A percentile compares a stretch with the other conserved stretches of the same genome.
These are phyloP conservation scores for Fusarium sp. DNA, from an alignment of 2,329 filamentous ascomycete genomes.

Conservation along the genomic window DNA sequence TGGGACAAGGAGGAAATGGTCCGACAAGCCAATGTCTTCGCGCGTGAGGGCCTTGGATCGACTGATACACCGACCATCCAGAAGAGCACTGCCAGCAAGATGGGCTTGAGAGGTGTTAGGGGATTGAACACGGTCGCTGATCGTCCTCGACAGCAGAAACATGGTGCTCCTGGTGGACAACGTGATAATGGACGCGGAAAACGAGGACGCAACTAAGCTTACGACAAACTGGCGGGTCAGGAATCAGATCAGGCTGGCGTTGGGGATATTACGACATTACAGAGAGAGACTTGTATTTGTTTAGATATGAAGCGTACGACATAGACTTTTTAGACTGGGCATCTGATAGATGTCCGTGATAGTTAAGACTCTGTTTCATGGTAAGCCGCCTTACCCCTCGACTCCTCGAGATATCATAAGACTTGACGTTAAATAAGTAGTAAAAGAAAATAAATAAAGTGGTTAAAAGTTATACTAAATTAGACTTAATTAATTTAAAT, in stretches of 20 bases:
- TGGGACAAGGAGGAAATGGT: slow-evolving; percentile 62
- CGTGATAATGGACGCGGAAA: slow-evolving; percentile 19
- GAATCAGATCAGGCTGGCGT: neutral
- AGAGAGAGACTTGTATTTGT: neutral
- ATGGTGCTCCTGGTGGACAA: slow-evolving; percentile 24
- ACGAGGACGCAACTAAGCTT: slow-evolving; percentile 17
- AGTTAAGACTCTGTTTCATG: slow-evolving; percentile 3
- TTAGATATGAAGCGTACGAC: slow-evolving; percentile 13
- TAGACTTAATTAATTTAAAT: no score
- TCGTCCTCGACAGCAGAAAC: slow-evolving; percentile 50
- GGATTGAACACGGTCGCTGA: slow-evolving; percentile 63
- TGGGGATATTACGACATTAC: slow-evolving; percentile 19
- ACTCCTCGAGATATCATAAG: no score
- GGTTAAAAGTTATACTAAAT: no score
- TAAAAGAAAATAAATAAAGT: no score
- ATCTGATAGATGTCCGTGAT: neutral
- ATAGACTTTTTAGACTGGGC: slow-evolving; percentile 23
- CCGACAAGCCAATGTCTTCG: slow-evolving; percentile 63
- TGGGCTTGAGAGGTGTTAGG: slow-evolving; percentile 66
- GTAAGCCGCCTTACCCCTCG: no score
- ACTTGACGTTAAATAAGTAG: no score
- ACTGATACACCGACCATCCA: slow-evolving; percentile 61
- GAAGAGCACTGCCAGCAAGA: slow-evolving; percentile 65
- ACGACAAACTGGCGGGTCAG: neutral
- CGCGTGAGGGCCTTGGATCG: slow-evolving; percentile 60